Evolutionary conservation across 805 yeast genomes (phyloP).

Genomic region (Ogataea kodamae): DNA sequence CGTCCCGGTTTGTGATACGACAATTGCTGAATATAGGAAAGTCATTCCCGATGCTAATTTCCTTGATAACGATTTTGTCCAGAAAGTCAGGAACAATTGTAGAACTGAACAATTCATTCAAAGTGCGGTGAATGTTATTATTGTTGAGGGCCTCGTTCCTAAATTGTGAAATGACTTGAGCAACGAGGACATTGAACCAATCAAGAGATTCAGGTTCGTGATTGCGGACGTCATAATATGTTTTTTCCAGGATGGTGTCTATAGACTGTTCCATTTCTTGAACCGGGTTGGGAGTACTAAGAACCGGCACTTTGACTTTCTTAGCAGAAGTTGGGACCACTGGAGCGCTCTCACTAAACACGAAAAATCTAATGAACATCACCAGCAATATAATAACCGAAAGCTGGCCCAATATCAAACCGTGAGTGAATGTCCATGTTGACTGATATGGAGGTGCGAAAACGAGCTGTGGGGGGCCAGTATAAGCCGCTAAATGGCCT

Average conservation of each 20-base stretch:
- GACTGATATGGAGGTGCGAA: conserved; percentile 14
- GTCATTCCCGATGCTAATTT: conserved; percentile 90
- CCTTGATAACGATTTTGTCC: conserved; percentile 75
- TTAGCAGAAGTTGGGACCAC: conserved; percentile 32
- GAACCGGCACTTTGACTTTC: conserved; percentile 20
- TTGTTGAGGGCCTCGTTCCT: conserved; percentile 84
- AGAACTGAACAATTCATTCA: conserved; percentile 61
- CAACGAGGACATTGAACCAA: conserved; percentile 94
- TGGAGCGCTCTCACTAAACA: conserved; percentile 63
- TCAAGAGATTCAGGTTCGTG: conserved; percentile 90
- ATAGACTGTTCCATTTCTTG: conserved; percentile 18
- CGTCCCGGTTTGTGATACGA: conserved; percentile 54
- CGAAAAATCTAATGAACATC: conserved; percentile 69
- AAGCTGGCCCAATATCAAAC: conserved; percentile 68
- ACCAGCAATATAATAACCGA: conserved; percentile 63
- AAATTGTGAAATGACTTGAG: conserved; percentile 83
- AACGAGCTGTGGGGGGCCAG: conserved; percentile 11
- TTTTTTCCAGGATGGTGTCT: conserved; percentile 70
- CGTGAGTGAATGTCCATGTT: conserved; percentile 72
- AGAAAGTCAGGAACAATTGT: conserved; percentile 76
- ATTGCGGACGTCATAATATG: conserved; percentile 84
- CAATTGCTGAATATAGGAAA: conserved; percentile 95
- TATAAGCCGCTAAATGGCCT: conserved; percentile 18
- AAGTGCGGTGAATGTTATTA: conserved; percentile 78
- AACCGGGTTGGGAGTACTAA: conserved; percentile 8